phyloP scores from a whole-genome alignment of 768 basidiomycete species.

The Ramaria rubella region DNA sequence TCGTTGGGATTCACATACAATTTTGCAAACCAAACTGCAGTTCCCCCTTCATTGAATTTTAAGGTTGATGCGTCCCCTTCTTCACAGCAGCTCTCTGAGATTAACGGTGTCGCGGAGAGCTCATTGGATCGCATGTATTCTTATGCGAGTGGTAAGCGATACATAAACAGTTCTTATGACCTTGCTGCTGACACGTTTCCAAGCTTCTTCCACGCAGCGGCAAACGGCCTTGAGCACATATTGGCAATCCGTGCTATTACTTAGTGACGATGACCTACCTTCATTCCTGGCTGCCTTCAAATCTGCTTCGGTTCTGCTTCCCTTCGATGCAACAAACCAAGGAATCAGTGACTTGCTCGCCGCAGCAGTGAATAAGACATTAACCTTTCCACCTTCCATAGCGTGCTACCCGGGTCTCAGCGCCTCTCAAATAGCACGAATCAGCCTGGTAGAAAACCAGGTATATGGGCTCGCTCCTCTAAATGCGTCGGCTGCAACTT shows the following conservation, averaged over 20 bases:
- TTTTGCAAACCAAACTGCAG: constrained; percentile 50
- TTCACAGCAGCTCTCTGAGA: constrained; percentile 37
- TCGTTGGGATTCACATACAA: constrained; percentile 51
- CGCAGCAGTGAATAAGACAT: constrained; percentile 22
- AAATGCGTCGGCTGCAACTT: constrained; percentile 27
- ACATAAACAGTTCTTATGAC: neutral
- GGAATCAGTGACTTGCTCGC: constrained; percentile 37
- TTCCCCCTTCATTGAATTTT: constrained; percentile 40
- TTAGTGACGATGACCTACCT: constrained; percentile 35
- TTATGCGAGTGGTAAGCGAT: constrained; percentile 46
- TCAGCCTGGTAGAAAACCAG: constrained; percentile 43
- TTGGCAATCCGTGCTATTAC: constrained; percentile 49
- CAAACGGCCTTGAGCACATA: constrained; percentile 41
- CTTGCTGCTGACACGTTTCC: neutral
- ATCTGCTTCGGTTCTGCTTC: constrained; percentile 44
- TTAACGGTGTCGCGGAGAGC: constrained; percentile 31
- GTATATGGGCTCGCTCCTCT: constrained; percentile 44
- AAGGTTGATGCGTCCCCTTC: constrained; percentile 39
- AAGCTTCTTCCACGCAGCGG: constrained; percentile 55
- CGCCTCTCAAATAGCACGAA: constrained; percentile 30
- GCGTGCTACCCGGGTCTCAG: constrained; percentile 54
- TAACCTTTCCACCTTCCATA: constrained; percentile 51
- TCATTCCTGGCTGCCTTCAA: constrained; percentile 43
- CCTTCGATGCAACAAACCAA: constrained; percentile 45
- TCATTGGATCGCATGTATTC: constrained; percentile 55